These are phyloP conservation scores for Venturia carpophila DNA, from an alignment of 2,329 filamentous ascomycete species.

Conservation along the genomic window DNA sequence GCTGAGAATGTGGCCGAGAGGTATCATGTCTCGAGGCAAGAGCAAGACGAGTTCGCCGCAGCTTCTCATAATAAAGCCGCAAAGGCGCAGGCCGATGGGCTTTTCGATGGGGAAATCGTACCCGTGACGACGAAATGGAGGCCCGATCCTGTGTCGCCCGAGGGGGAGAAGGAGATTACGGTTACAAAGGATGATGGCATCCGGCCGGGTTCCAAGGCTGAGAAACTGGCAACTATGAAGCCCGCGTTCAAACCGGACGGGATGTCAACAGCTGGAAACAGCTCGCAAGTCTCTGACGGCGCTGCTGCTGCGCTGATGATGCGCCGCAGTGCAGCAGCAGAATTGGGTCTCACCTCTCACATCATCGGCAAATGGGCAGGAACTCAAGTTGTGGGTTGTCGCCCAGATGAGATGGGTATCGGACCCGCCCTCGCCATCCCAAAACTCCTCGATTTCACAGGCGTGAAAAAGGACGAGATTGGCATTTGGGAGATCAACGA, in stretches of 20 bases:
- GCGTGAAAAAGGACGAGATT: constrained; percentile 60
- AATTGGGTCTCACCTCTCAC: constrained; percentile 57
- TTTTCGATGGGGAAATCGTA: constrained; percentile 72
- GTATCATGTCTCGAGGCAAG: constrained; percentile 63
- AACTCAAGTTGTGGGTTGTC: constrained; percentile 67
- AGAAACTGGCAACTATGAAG: constrained; percentile 71
- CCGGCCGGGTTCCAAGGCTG: constrained; percentile 55
- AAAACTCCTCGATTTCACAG: constrained; percentile 63
- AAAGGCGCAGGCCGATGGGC: constrained; percentile 57
- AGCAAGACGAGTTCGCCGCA: constrained; percentile 78
- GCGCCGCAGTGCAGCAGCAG: constrained; percentile 69
- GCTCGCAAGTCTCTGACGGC: constrained; percentile 77
- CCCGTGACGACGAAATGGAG: constrained; percentile 64
- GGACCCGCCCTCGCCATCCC: constrained; percentile 83
- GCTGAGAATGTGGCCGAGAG: constrained; percentile 78
- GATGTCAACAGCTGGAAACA: constrained; percentile 76
- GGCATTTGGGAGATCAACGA: constrained; percentile 93
- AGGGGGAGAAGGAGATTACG: constrained; percentile 50
- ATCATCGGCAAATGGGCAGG: constrained; percentile 81
- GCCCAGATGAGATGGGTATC: constrained; percentile 89
- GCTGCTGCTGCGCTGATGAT: constrained; percentile 79
- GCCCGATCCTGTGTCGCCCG: constrained; percentile 51
- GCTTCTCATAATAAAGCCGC: constrained; percentile 66
- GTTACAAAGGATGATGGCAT: constrained; percentile 80
- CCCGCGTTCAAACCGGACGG: constrained; percentile 74